A percentile compares a stretch with the other conserved stretches of the same genome.
Evolutionary conservation across 345 rosid genomes (phyloP).

Genomic region (Turnera subulata): DNA sequence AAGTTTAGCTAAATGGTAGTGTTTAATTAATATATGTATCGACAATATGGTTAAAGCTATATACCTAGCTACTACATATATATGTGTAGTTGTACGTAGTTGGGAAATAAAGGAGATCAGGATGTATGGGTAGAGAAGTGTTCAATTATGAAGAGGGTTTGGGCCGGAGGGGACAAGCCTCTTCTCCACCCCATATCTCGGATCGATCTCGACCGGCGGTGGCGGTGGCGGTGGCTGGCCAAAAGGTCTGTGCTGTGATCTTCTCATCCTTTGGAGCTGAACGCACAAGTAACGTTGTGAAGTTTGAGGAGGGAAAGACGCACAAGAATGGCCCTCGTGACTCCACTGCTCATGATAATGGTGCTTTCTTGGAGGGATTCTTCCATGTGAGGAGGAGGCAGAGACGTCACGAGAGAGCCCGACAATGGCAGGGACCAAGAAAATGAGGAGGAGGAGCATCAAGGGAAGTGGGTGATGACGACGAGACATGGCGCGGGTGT

Average conservation of each 20-base stretch:
- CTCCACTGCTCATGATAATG: not conserved
- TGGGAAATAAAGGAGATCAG: not conserved
- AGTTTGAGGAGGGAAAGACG: conserved; percentile 21
- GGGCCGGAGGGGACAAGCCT: conserved; percentile 69
- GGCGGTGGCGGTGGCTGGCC: conserved; percentile 7
- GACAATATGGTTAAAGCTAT: too few species aligned
- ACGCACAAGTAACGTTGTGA: conserved; percentile 35
- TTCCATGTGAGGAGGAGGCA: not conserved
- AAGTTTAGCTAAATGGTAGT: too few species aligned
- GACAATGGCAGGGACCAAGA: not conserved
- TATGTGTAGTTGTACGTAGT: too few species aligned
- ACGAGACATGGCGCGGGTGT: conserved; percentile 3
- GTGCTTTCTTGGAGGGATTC: conserved; percentile 17
- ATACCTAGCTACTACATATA: too few species aligned
- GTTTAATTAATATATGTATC: too few species aligned
- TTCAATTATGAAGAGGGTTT: conserved; percentile 68
- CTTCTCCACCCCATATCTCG: conserved; percentile 61
- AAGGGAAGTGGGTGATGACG: not conserved
- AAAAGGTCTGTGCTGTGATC: conserved; percentile 4
- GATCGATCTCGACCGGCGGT: conserved; percentile 38
- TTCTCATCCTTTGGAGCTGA: conserved; percentile 32
- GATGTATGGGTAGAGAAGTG: too few species aligned
- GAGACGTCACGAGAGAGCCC: conserved; percentile 1
- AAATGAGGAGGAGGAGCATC: not conserved
- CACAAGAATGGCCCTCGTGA: conserved; percentile 21